Evolutionary conservation across 192 early-diverging fungal species (phyloP).

Genomic region (Backusella morwellensis): DNA sequence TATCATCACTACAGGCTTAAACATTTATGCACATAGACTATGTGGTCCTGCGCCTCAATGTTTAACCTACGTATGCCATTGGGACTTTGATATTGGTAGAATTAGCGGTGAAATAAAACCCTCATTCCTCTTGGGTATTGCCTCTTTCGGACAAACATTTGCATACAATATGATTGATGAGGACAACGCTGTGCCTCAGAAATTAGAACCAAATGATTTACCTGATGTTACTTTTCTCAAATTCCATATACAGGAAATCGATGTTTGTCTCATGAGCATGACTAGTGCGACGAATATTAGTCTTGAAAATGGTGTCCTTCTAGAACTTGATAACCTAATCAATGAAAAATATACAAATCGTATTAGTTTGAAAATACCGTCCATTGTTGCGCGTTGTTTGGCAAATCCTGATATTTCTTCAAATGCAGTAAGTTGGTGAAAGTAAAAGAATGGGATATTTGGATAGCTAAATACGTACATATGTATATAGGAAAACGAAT

Average conservation of each 20-base stretch:
- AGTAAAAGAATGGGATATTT: not conserved
- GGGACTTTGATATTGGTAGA: slow-evolving; percentile 58
- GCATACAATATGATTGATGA: slow-evolving; percentile 62
- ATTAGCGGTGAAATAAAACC: slow-evolving; percentile 68
- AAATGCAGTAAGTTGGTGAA: not conserved
- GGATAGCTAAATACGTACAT: not conserved
- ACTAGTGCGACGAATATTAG: slow-evolving; percentile 50
- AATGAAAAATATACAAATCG: slow-evolving; percentile 54
- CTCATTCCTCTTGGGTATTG: slow-evolving; percentile 51
- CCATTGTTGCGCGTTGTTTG: slow-evolving; percentile 52
- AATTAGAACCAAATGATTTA: slow-evolving; percentile 30
- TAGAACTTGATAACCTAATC: slow-evolving; percentile 66
- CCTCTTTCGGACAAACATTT: slow-evolving; percentile 55
- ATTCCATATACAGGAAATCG: slow-evolving; percentile 50
- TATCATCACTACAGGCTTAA: slow-evolving; percentile 34
- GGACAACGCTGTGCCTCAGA: slow-evolving; percentile 61
- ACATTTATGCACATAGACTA: slow-evolving; percentile 61
- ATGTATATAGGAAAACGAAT: slow-evolving; percentile 10
- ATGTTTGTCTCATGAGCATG: slow-evolving; percentile 58
- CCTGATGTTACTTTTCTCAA: slow-evolving; percentile 67
- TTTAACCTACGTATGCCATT: slow-evolving; percentile 65
- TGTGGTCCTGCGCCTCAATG: slow-evolving; percentile 69
- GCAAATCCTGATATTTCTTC: slow-evolving; percentile 32
- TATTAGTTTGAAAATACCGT: slow-evolving; percentile 56
- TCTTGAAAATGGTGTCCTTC: slow-evolving; percentile 54